phyloP scores from a whole-genome alignment of 176 grass and related monocot genomes.

The Carex cristatella region DNA sequence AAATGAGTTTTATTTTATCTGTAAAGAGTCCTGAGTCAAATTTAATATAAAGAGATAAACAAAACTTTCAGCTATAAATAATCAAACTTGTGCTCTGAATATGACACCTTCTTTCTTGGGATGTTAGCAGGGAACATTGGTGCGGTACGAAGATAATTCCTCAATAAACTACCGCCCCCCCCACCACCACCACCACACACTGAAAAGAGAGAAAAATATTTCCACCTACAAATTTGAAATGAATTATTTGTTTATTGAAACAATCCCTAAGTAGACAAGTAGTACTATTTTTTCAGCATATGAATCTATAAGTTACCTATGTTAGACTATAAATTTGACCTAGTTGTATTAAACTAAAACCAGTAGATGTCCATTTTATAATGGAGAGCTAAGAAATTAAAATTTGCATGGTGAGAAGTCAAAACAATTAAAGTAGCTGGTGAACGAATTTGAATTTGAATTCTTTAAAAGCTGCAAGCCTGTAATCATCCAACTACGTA shows the following conservation, averaged over 20 bases:
- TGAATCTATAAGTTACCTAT: not conserved
- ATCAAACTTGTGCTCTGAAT: too few species aligned
- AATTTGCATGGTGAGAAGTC: not conserved
- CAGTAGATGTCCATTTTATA: not conserved
- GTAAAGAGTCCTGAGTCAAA: too few species aligned
- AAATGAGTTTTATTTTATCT: too few species aligned
- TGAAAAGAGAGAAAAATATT: too few species aligned
- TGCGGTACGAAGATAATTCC: too few species aligned
- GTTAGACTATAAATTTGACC: not conserved
- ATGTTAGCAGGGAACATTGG: not conserved
- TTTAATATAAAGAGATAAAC: too few species aligned
- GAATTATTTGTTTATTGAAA: not conserved
- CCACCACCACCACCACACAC: too few species aligned
- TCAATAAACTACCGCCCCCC: too few species aligned
- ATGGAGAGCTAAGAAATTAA: not conserved
- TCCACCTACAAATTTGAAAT: not conserved
- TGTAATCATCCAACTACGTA: not conserved
- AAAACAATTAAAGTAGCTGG: not conserved
- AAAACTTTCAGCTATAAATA: too few species aligned
- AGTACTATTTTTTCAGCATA: not conserved
- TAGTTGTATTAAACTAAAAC: not conserved
- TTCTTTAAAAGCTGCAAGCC: not conserved
- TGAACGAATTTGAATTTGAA: not conserved
- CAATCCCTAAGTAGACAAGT: not conserved
- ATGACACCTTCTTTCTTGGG: too few species aligned